These are phyloP conservation scores for Amborella trichopoda DNA, from an alignment of 164 flowering plant genomes.

Conservation along the genomic window DNA sequence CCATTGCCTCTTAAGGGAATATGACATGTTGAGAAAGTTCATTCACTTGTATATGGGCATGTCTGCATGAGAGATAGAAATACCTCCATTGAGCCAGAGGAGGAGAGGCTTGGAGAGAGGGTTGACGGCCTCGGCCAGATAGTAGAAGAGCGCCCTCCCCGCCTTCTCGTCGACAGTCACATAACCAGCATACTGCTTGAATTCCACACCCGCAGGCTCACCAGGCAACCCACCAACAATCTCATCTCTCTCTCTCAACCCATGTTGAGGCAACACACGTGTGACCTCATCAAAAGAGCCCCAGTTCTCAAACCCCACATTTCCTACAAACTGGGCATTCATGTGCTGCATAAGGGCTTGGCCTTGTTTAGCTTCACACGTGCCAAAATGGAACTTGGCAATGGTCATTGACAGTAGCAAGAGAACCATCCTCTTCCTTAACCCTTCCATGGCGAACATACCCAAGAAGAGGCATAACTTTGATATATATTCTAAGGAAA, in stretches of 20 bases:
- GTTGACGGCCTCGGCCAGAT: slow-evolving; percentile 78
- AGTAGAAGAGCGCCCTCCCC: slow-evolving; percentile 88
- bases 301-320: too few species aligned
- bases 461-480: too few species aligned
- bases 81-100: slow-evolving; percentile 99
- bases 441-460: too few species aligned
- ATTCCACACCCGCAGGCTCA: slow-evolving; percentile 55
- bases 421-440: too few species aligned
- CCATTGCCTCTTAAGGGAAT: too few species aligned
- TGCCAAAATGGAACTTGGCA: too few species aligned
- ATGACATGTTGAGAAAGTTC: not conserved
- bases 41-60: not conserved
- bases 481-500: too few species aligned
- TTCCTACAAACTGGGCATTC: too few species aligned
- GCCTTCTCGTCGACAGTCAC: slow-evolving; percentile 63
- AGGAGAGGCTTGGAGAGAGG: slow-evolving; percentile 55
- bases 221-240: slow-evolving; percentile 70
- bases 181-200: slow-evolving; percentile 85
- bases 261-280: slow-evolving; percentile 24
- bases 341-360: too few species aligned
- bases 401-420: too few species aligned
- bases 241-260: slow-evolving; percentile 54
- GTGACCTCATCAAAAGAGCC: too few species aligned
- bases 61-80: not conserved
- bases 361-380: too few species aligned